Percentiles rank a stretch among this genome's conserved stretches.
phyloP scores from a whole-genome alignment of 116 monocot genomes.

The Zostera marina region DNA sequence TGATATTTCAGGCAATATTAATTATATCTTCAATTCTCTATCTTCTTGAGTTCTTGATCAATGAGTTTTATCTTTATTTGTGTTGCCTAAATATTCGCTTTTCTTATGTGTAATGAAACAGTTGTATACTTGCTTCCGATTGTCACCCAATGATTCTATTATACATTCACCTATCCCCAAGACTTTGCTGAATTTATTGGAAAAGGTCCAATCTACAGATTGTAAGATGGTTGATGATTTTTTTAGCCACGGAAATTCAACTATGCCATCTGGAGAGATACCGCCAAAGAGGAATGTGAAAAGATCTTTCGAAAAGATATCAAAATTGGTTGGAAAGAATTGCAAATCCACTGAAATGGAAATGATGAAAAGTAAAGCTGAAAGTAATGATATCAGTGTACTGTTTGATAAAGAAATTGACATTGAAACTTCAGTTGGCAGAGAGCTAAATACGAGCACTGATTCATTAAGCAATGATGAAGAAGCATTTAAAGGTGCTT shows the following conservation, averaged over 20 bases:
- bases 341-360: conserved; percentile 12
- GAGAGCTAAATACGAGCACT: conserved; percentile 18
- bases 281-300: conserved; percentile 17
- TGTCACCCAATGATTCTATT: conserved; percentile 31
- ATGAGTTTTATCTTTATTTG: background rate
- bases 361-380: conserved; percentile 16
- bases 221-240: conserved; percentile 1
- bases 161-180: conserved; percentile 61
- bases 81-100: background rate
- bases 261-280: conserved; percentile 7
- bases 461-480: conserved; percentile 11
- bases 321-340: conserved; percentile 24
- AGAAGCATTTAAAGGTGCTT: conserved; percentile 13
- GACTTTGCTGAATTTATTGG: conserved; percentile 23
- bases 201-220: conserved; percentile 26
- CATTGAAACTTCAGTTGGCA: conserved; percentile 21
- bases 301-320: conserved; percentile 14
- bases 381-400: conserved; percentile 9
- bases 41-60: background rate
- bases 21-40: background rate
- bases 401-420: conserved; percentile 28
- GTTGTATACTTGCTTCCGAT: conserved; percentile 8
- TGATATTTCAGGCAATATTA: conserved; percentile 49
- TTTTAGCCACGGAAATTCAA: conserved; percentile 7
- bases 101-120: conserved; percentile 16